Percentiles rank a stretch among this genome's conserved stretches.
Conservation (phyloP, 306 rosid species). For the Clitoria ternatea region DNA sequence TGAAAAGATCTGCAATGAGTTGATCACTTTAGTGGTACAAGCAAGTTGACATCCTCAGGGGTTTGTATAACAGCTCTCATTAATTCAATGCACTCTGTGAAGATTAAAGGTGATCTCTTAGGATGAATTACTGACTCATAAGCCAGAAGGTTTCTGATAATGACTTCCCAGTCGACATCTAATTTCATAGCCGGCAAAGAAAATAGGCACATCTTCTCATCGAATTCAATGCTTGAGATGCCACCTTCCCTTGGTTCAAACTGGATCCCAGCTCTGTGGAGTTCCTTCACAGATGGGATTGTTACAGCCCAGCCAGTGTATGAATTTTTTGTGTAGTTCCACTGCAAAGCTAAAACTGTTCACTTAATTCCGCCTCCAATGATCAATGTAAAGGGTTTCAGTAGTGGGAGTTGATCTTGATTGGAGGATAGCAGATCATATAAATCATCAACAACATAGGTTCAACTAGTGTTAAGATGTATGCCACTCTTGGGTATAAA, state of each 20-base stretch:
- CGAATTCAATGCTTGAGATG: background rate
- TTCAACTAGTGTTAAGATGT: too few species aligned
- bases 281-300: background rate
- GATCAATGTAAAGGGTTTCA: too few species aligned
- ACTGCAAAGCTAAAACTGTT: background rate
- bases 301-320: background rate
- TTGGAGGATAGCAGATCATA: too few species aligned
- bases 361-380: background rate
- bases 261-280: background rate
- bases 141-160: background rate
- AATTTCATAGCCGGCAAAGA: slow-evolving; percentile 5
- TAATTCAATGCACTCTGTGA: slow-evolving; percentile 1
- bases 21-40: background rate
- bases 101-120: background rate
- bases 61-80: slow-evolving; percentile 23
- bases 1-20: background rate
- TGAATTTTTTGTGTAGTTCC: background rate
- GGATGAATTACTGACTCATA: background rate
- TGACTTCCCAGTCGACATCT: background rate
- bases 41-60: slow-evolving; percentile 13
- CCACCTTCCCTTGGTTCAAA: background rate
- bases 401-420: too few species aligned
- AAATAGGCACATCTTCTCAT: background rate
- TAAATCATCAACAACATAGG: too few species aligned
- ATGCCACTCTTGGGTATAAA: too few species aligned